Evolutionary conservation across 257 asterid genomes (phyloP).

Genomic region (Prunella vulgaris): DNA sequence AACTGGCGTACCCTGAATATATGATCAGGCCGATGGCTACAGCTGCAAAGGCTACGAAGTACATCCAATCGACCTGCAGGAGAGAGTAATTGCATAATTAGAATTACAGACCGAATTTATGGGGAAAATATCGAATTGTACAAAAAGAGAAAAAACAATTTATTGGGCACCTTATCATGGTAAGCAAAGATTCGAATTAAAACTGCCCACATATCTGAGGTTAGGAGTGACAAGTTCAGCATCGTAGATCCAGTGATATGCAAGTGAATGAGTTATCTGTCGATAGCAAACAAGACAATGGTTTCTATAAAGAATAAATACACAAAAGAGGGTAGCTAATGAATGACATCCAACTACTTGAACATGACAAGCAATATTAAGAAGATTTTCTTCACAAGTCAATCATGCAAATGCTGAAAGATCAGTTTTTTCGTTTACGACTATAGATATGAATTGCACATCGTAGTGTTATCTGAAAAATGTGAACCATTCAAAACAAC

Average conservation of each 20-base stretch:
- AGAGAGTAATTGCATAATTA: constrained; percentile 8
- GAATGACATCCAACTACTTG: not conserved
- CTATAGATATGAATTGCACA: not conserved
- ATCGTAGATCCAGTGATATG: constrained; percentile 88
- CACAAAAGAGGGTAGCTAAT: not conserved
- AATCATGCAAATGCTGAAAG: too few species aligned
- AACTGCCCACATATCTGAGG: constrained; percentile 99
- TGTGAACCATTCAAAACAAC: not conserved
- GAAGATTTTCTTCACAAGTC: not conserved
- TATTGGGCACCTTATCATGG: constrained; percentile 67
- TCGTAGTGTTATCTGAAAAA: not conserved
- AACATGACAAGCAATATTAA: not conserved
- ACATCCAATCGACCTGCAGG: constrained; percentile 91
- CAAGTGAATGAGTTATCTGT: constrained; percentile 17
- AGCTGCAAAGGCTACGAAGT: constrained; percentile 76
- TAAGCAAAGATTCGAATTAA: constrained; percentile 84
- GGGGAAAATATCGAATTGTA: too few species aligned
- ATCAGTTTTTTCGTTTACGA: too few species aligned
- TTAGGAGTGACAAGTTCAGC: constrained; percentile 81
- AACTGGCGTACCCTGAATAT: constrained; percentile 64
- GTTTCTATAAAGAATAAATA: not conserved
- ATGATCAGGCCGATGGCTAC: constrained; percentile 70
- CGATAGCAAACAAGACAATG: not conserved
- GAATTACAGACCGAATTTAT: too few species aligned
- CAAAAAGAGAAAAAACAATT: not conserved